Base-by-base conservation (phyloP, 2,329 filamentous ascomycete genomes). In the Microdochium bolleyi region DNA sequence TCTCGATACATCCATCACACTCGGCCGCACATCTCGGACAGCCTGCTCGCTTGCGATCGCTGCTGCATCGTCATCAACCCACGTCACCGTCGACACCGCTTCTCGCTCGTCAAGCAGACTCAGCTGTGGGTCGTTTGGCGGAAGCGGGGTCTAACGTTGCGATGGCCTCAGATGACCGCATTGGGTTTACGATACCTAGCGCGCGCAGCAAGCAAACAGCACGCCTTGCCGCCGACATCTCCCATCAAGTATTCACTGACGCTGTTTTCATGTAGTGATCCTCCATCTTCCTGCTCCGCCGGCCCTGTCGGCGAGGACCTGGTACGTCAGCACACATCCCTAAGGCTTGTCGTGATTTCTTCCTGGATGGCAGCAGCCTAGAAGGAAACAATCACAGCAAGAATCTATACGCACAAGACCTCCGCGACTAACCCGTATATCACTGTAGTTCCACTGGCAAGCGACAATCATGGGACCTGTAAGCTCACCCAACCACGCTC, bases 391-490 rank as follows among this genome's bases (percentile, higher is more conserved):
- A 56, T 54, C 80, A 14, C 24, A 30, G 16, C n/a, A 19, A 25
- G 8, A 27, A 7, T 27, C n/a, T n/a, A n/a, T n/a, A n/a, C 13
- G 24, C 24, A 25, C 13, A 8, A 3, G 14, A 13, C n/a, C 19
- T 22, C 44, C 24, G 55, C 57, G 56, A 55, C 70, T 75, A 58
- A 75, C 62, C 52, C 51, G 27, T 34, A 55, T 49, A 49, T 48
- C 54, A 49, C 52, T 57, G 65, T 65, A 99, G 92, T 99, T 99
- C 71, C 94, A 97, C 85, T 99, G 94, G 94, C 94, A 99, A 86
- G 94, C 94, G 67, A 99, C 94, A 51, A 99, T 99, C 72, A 99
- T 99, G 94, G 94, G 94, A 75, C 94, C 94, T 71, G 90, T 95
- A 85, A 84, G 89, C 84, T 56, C 66, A 61, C 61, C 58, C 27